A percentile compares a stretch with the other conserved stretches of the same genome.
These are phyloP conservation scores for Trypanosomatidae sp. DNA, from an alignment of 208 protist species.

Conservation along the genomic window DNA sequence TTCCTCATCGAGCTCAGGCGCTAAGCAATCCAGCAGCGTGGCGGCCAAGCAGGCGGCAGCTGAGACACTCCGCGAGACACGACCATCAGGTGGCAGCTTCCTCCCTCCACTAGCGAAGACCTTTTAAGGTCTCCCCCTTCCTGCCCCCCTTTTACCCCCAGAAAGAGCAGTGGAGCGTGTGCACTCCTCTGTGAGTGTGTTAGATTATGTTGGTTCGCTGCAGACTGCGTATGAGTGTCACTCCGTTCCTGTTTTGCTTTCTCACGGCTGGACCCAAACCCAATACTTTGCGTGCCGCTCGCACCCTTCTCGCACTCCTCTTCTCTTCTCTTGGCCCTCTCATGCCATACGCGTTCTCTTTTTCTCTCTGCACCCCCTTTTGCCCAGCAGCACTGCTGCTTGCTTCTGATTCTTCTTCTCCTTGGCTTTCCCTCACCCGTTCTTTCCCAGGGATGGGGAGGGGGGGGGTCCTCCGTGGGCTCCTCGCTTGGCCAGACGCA, in stretches of 20 bases:
- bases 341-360: neutral
- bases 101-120: slow-evolving; percentile 27
- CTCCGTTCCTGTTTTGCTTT: neutral
- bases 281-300: neutral
- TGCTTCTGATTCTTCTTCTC: no score
- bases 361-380: neutral
- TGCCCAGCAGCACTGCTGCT: neutral
- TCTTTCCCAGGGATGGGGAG: neutral
- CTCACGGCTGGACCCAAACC: neutral
- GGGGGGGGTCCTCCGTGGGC: neutral
- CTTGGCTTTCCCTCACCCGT: neutral
- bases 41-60: neutral
- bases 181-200: neutral
- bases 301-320: neutral
- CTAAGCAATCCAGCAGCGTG: slow-evolving; percentile 2
- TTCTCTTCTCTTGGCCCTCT: neutral
- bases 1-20: neutral
- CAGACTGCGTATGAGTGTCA: neutral
- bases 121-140: neutral
- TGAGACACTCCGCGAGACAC: slow-evolving; percentile 2
- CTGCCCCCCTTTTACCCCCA: neutral
- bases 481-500: neutral
- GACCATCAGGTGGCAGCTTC: neutral
- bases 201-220: neutral
- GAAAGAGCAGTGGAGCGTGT: neutral